Evolutionary conservation across 768 basidiomycete genomes (phyloP).

Genomic region (Naematelia aurantialba): DNA sequence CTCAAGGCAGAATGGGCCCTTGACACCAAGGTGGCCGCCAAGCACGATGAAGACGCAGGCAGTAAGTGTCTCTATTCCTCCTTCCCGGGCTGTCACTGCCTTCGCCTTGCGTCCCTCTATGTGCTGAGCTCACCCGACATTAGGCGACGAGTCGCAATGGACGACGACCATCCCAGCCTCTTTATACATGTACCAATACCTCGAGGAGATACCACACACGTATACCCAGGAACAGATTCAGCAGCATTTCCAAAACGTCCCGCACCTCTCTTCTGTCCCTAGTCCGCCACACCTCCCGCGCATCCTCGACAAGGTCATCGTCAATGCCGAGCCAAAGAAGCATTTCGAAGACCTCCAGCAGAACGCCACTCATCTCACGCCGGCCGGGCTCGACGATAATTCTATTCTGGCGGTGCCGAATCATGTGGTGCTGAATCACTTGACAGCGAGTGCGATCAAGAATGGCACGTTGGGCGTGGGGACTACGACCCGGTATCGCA

Average conservation of each 20-base stretch:
- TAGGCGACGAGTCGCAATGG: constrained; percentile 59
- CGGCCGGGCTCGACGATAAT: constrained; percentile 64
- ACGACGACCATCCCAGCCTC: constrained; percentile 72
- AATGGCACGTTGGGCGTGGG: constrained; percentile 91
- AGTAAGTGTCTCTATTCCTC: constrained; percentile 23
- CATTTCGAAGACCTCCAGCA: constrained; percentile 23
- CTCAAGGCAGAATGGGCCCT: constrained; percentile 41
- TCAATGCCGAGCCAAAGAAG: constrained; percentile 58
- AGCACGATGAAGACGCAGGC: constrained; percentile 32
- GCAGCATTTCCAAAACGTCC: constrained; percentile 50
- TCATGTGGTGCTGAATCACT: constrained; percentile 89
- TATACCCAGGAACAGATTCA: constrained; percentile 35
- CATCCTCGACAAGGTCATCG: constrained; percentile 87
- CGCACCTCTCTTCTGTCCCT: constrained; percentile 71
- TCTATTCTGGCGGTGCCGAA: constrained; percentile 87
- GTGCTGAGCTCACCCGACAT: too few relatives aligned
- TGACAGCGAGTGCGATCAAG: constrained; percentile 90
- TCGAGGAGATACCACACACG: constrained; percentile 64
- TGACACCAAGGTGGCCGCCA: constrained; percentile 30
- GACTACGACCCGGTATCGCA: constrained; percentile 82
- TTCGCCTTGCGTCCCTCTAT: too few relatives aligned
- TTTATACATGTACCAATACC: constrained; percentile 70
- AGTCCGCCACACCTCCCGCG: constrained; percentile 82
- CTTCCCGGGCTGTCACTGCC: constrained; percentile 18
- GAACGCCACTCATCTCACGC: constrained; percentile 6